Evolutionary conservation across 768 basidiomycete genomes (phyloP), one percentile per base, ranked within the genome.

Genomic region (Serendipita indica): DNA sequence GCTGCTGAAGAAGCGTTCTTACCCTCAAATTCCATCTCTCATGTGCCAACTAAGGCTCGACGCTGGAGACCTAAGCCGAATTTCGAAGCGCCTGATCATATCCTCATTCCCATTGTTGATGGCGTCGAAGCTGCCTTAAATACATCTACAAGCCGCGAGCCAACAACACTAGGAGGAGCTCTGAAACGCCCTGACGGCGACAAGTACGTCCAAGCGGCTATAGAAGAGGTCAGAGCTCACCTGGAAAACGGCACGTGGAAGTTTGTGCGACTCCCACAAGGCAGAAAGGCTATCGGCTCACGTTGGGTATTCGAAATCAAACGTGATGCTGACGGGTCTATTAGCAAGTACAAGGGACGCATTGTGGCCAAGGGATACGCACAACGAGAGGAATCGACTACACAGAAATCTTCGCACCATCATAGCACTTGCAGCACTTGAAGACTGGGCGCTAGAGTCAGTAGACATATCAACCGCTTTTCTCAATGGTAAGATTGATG

Each of bases 381-480:
- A 12, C 67, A 69, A 45, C 28, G 39, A 4, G 57, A 18, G 69
- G 67, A 0, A 60, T 66, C 5, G 75, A 79, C 54, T 79, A 72
- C 60, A 67, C 64, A 0, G 68, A 71, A 34, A 75, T 74, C 0
- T 73, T 70, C 41, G 73, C 76, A 39, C 73, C 72, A 0, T 67
- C 12, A 62, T 74, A 5, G 68, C 69, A 1, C 62, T 60, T 37
- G 66, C 70, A 0, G 72, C 71, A 0, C 2, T 59, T 0, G 13
- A 62, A 3, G 64, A 71, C 39, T 61, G 69, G 39, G 57, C 65
- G 5, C 59, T 72, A 0, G 56, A 62, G 12, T 64, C 56, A 18
- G 33, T 60, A 10, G 60, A 60, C 57, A 39, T 60, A 7, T n/a
- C 18, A 14, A 57, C 32, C 10, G 60, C 60, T 4, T 60, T 58